Evolutionary conservation across 129 eudicot genomes (phyloP), one percentile per base, ranked within the genome.

Genomic region (Tanacetum coccineum): DNA sequence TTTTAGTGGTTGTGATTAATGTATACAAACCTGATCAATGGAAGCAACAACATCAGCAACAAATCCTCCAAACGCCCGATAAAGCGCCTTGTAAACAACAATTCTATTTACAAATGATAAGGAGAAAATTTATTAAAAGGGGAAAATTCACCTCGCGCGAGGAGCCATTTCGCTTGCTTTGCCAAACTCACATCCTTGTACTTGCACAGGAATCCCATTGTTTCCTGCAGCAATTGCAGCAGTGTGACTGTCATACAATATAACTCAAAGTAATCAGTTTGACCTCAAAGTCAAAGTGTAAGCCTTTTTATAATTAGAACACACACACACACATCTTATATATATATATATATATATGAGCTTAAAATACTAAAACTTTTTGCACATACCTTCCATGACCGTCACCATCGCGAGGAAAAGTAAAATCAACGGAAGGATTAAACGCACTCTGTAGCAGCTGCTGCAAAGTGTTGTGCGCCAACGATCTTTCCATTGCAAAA

Each of bases 91-190:
- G n/a, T n/a, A n/a, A n/a, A n/a, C n/a, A n/a, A n/a, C n/a, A n/a
- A n/a, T n/a, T n/a, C n/a, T n/a, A n/a, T n/a, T n/a, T n/a, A n/a
- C n/a, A n/a, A n/a, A n/a, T n/a, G n/a, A n/a, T n/a, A n/a, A n/a
- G n/a, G n/a, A n/a, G n/a, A n/a, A n/a, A n/a, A n/a, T n/a, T n/a
- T n/a, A n/a, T n/a, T n/a, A n/a, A 9, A 9, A 13, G 2, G 21
- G 36, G 46, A 49, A 25, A 77, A 19, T 73, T 72, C 68, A 88
- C 98, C 98, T 88, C 19, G 98, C 98, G 46, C 98, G 95, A 4
- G 98, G 96, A 60, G 96, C 98, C 98, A 92, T 92, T 53, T 95
- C 96, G 79, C 98, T 92, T 71, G 98, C 98, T 86, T 84, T 83
- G 62, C 98, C 98, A 59, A 85, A 84, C 72, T 92, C 98, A 78